Base-by-base conservation (phyloP, 495 filamentous ascomycete genomes). In the Penicillium antarcticum region DNA sequence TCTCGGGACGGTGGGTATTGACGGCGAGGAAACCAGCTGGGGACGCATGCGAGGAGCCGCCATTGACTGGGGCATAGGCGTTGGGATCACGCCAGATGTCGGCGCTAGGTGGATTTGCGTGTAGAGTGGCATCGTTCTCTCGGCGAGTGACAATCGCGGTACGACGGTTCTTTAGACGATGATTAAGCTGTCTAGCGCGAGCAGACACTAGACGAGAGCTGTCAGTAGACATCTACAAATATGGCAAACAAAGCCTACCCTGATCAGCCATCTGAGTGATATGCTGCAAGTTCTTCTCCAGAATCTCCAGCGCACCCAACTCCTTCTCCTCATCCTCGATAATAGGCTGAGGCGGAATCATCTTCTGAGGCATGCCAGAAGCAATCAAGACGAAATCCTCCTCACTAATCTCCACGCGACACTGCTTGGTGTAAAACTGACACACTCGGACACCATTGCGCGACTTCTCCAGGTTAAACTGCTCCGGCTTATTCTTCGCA, bases 261-360 rank as follows among this genome's bases (percentile, higher is more conserved):
- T 89, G 74, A 80, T 95, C 90, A 2, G 89, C 88, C 60, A 86
- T 80, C 63, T 87, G 86, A 48, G 87, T 88, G 17, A 95, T 80
- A 49, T 84, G 78, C 36, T 83, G 79, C 33, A 94, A 65, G 33
- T 87, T 86, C 69, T 84, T 79, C 65, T 92, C 88, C 38, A 95
- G 63, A 47, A 94, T 92, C 60, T 92, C 89, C 48, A 94, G 66
- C 2, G 88, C 91, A 24, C 83, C 88, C 42, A 92, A 65, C 66
- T 95, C 90, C 58, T 89, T 89, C 63, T 86, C 81, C 62, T 95
- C 90, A 57, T 95, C 90, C 65, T 95, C 89, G 42, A 84, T 80
- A 39, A 94, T 85, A 0, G 90, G 88, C 58, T 90, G 86, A 12
- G 85, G 87, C 13, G 91, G 87, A 26, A 88, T 88, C 70, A 95